phyloP scores from a whole-genome alignment of 2,329 filamentous ascomycete genomes.

The Botrytis squamosa region DNA sequence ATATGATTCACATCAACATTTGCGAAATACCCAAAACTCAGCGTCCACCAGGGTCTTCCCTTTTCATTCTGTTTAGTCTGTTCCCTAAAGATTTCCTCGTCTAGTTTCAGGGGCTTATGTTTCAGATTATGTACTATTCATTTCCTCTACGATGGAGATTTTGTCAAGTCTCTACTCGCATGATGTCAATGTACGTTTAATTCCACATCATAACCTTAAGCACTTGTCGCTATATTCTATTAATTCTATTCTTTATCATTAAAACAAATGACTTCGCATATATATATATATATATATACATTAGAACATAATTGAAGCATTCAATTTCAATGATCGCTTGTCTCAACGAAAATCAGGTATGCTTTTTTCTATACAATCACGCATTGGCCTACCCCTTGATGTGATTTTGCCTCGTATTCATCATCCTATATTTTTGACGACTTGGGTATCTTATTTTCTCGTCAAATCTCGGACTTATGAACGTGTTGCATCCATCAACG shows the following conservation, averaged over 20 bases:
- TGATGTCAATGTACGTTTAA: not conserved
- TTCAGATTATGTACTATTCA: not conserved
- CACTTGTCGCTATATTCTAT: not conserved
- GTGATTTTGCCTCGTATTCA: not conserved
- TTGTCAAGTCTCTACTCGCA: not conserved
- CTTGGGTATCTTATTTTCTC: not conserved
- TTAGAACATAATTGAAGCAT: not conserved
- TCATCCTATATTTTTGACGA: not conserved
- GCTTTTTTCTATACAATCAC: not conserved
- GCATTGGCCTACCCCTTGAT: not conserved
- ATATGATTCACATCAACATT: not conserved
- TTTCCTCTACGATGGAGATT: not conserved
- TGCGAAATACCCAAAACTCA: not conserved
- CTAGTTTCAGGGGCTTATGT: not conserved
- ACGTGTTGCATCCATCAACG: rapidly evolving
- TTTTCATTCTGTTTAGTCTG: not conserved
- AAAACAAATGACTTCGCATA: not conserved
- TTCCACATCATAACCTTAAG: not conserved
- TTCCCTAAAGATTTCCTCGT: not conserved
- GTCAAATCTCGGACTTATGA: not conserved
- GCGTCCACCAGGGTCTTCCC: not conserved
- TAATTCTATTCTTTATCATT: not conserved
- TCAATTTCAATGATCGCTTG: not conserved
- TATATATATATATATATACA: not conserved
- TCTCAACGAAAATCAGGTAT: not conserved